Evolutionary conservation across 805 yeast genomes (phyloP).

Genomic region (Yarrowia deformans): DNA sequence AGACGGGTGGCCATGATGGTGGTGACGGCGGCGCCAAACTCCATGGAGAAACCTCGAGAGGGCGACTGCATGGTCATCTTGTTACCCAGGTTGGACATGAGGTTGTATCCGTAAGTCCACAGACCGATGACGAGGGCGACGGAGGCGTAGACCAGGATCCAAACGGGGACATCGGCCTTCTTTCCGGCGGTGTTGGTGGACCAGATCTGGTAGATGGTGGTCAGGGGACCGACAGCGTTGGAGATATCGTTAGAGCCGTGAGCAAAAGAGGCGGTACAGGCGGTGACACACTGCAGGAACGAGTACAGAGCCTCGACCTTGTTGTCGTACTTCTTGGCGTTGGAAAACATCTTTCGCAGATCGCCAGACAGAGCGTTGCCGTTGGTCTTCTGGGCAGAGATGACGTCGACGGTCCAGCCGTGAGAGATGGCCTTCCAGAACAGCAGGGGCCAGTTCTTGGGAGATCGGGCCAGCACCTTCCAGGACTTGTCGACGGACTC

Average conservation of each 20-base stretch:
- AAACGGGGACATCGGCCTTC: constrained; percentile 69
- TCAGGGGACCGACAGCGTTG: constrained; percentile 77
- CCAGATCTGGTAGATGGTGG: constrained; percentile 72
- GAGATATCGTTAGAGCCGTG: constrained; percentile 84
- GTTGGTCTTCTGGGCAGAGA: constrained; percentile 49
- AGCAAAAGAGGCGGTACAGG: constrained; percentile 81
- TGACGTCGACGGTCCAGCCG: constrained; percentile 72
- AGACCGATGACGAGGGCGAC: constrained; percentile 69
- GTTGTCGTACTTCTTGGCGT: constrained; percentile 72
- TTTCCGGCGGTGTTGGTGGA: constrained; percentile 55
- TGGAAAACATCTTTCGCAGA: constrained; percentile 59
- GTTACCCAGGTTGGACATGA: constrained; percentile 76
- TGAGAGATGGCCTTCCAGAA: constrained; percentile 60
- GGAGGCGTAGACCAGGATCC: constrained; percentile 76
- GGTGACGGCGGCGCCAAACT: constrained; percentile 79
- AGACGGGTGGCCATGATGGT: constrained; percentile 78
- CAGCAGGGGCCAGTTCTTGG: constrained; percentile 65
- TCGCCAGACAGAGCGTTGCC: constrained; percentile 56
- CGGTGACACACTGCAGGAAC: constrained; percentile 72
- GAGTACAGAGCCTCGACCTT: constrained; percentile 73
- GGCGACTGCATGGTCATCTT: constrained; percentile 78
- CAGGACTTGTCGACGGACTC: constrained; percentile 41
- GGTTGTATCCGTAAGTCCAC: constrained; percentile 75
- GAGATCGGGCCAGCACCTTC: constrained; percentile 46
- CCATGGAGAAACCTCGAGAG: constrained; percentile 77